Evolutionary conservation across 1,284 basidiomycete species (phyloP).

Genomic region (Cryptococcus sp.): DNA sequence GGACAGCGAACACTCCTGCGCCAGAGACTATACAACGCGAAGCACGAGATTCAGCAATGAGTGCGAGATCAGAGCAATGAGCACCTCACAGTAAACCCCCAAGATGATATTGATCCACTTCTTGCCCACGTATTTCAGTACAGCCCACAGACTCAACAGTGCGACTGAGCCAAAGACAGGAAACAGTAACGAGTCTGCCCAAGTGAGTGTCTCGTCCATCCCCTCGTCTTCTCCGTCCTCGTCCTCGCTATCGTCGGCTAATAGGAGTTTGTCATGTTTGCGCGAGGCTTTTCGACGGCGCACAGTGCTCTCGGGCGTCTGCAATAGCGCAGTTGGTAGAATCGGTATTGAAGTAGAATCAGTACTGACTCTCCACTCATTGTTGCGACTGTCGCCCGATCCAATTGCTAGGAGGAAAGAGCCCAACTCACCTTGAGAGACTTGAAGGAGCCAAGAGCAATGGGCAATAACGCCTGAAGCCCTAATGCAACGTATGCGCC

Average conservation of each 20-base stretch:
- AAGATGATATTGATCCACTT: slow-evolving; percentile 68
- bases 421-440: slow-evolving; percentile 45
- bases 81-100: slow-evolving; percentile 68
- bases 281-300: slow-evolving; percentile 21
- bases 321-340: background rate
- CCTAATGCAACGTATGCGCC: slow-evolving; percentile 42
- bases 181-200: slow-evolving; percentile 47
- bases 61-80: slow-evolving; percentile 60
- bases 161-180: slow-evolving; percentile 48
- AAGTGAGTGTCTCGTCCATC: slow-evolving; percentile 45
- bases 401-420: slow-evolving; percentile 6
- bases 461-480: slow-evolving; percentile 47
- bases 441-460: slow-evolving; percentile 51
- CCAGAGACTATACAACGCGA: slow-evolving; percentile 30
- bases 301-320: slow-evolving; percentile 41
- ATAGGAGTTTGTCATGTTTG: slow-evolving; percentile 12
- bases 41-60: background rate
- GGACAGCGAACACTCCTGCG: slow-evolving; percentile 48
- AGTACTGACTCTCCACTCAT: too few relatives aligned
- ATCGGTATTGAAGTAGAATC: too few relatives aligned
- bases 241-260: slow-evolving; percentile 32
- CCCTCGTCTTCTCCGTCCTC: slow-evolving; percentile 42
- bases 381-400: too few relatives aligned
- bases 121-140: slow-evolving; percentile 67
- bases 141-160: slow-evolving; percentile 41